Base-by-base conservation (phyloP, 495 filamentous ascomycete genomes). In the Lasiosphaeriaceae sp. region DNA sequence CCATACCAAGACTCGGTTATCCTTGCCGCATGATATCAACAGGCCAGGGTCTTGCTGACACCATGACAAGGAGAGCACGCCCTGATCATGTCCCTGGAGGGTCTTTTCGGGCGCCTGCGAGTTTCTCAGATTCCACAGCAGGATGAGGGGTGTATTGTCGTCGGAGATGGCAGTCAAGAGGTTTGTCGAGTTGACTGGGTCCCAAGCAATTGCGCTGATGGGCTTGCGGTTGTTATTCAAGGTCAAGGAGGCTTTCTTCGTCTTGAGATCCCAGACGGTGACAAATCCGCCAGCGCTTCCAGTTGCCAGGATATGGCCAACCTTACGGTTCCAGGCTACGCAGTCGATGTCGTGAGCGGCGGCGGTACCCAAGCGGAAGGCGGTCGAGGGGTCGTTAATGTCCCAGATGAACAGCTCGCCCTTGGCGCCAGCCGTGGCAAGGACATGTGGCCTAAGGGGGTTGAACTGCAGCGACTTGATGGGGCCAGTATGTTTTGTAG, bases 381-480 rank as follows among this genome's bases (percentile, higher is more conserved):
- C 89, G 66, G 88, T 96, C 49, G 81, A 81, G 58, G 89, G 81
- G 69, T 97, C 90, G 73, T 92, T 90, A 52, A 97, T 76, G 67
- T 99, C 92, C 71, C 90, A 95, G 57, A 99, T 87, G 74, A 88
- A 97, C 21, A 99, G 85, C 82, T 99, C 94, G 65, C 95, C 94
- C 72, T 97, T 96, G 50, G 90, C 84, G 50, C 94, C 94, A 57
- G 88, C 90, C 16, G 92, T 96, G 50, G 93, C 94, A 57, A 99
- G 80, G 48, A 99, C 84, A 63, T 96, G 91, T 16, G 90, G 87
- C 64, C 89, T 84, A 71, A 89, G 84, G n/a, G 92, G 90, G 76
- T 99, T 99, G 80, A 97, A 99, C 72, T 99, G 92, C 23, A 99
- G 81, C 9, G 93, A 84, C 76, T 96, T 97, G 72, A 97, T 92